phyloP scores from a whole-genome alignment of 768 basidiomycete genomes.

The Leccinum ochraceum region DNA sequence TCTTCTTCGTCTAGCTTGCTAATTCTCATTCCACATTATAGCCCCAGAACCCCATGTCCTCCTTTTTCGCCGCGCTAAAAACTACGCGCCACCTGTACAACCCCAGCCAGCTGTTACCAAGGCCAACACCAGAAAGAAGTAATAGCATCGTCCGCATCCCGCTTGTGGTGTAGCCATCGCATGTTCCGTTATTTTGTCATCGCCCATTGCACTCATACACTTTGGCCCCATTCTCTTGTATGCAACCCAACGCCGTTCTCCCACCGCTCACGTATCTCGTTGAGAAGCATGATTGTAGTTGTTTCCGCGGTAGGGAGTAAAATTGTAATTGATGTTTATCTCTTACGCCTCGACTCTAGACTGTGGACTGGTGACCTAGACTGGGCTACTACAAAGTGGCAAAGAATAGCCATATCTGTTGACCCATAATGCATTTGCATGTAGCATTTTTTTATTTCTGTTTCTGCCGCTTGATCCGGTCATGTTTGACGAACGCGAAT shows the following conservation, averaged over 20 bases:
- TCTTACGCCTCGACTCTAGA: conserved; percentile 12
- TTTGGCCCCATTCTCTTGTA: conserved; percentile 14
- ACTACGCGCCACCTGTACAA: conserved; percentile 58
- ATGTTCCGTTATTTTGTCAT: conserved; percentile 24
- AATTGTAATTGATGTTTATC: conserved; percentile 12
- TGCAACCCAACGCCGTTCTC: conserved; percentile 8
- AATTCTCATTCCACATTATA: conserved; percentile 33
- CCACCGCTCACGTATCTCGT: conserved; percentile 7
- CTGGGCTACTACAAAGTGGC: neutral
- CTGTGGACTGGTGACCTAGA: neutral
- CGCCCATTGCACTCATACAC: conserved; percentile 22
- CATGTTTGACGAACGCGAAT: neutral
- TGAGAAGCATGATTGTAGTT: conserved; percentile 12
- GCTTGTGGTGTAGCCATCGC: conserved; percentile 17
- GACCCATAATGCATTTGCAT: neutral
- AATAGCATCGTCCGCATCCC: conserved; percentile 14
- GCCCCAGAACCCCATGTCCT: conserved; percentile 94
- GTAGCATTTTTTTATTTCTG: neutral
- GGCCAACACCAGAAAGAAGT: conserved; percentile 49
- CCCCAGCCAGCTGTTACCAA: conserved; percentile 37
- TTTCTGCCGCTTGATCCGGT: neutral
- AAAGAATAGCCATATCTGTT: neutral
- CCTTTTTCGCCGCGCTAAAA: conserved; percentile 82
- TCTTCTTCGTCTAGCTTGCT: neutral
- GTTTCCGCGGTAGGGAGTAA: conserved; percentile 10